A percentile compares a stretch with the other conserved stretches of the same genome.
Conservation (phyloP, 2,329 filamentous ascomycete genomes). For the Fusarium palustre region DNA sequence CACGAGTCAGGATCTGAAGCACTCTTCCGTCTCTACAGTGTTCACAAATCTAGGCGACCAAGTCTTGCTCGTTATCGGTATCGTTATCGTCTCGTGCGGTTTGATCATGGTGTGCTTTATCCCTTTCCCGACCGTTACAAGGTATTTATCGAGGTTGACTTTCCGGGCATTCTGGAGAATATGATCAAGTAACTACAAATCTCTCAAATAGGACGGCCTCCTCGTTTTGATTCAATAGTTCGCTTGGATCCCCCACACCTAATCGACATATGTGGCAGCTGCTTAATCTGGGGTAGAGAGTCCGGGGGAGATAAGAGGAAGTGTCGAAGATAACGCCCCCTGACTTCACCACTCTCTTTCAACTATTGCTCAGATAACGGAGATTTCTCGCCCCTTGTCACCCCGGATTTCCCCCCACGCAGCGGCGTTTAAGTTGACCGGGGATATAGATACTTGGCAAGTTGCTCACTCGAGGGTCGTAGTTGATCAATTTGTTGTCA, state of each 20-base stretch:
- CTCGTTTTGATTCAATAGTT: not conserved
- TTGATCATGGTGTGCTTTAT: not conserved
- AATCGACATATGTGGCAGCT: not conserved
- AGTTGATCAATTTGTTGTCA: not conserved
- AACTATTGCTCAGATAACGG: constrained; percentile 30
- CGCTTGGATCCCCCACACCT: not conserved
- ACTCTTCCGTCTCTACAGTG: not conserved
- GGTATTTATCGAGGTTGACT: not conserved
- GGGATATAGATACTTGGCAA: constrained; percentile 2
- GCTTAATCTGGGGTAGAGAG: not conserved
- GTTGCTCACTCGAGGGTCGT: not conserved
- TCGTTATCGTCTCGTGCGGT: not conserved
- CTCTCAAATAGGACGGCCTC: not conserved
- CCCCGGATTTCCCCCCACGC: constrained; percentile 35
- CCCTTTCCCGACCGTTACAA: not conserved
- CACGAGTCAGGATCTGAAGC: not conserved
- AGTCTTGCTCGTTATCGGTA: not conserved
- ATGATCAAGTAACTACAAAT: not conserved
- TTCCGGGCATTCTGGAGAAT: not conserved
- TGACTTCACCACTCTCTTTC: constrained; percentile 11
- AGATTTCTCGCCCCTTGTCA: constrained; percentile 24
- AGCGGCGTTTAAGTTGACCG: constrained; percentile 16
- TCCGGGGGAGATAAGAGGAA: constrained; percentile 22
- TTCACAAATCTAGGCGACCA: too few relatives aligned
- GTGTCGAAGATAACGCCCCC: constrained; percentile 35